phyloP scores from a whole-genome alignment of 2,329 filamentous ascomycete genomes.

The Fusarium sp. region DNA sequence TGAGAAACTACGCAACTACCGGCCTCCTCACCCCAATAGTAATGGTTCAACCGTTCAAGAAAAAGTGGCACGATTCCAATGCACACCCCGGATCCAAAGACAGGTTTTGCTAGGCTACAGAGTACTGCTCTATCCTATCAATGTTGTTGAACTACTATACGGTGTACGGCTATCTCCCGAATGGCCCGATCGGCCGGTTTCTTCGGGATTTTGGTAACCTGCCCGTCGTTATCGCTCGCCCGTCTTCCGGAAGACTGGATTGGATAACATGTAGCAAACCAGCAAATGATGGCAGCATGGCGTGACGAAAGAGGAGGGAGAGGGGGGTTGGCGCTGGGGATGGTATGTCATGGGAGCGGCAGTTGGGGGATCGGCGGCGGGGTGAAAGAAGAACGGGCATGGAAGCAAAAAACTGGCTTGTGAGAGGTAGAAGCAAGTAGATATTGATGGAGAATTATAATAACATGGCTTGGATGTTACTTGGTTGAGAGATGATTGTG shows the following conservation, averaged over 20 bases:
- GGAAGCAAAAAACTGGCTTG: background rate
- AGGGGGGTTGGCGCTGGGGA: conserved; percentile 15
- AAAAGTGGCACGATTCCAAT: background rate
- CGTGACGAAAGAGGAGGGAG: conserved; percentile 10
- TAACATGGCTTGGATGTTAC: background rate
- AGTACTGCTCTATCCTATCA: background rate
- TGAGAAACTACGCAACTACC: background rate
- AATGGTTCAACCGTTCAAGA: background rate
- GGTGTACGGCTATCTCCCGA: conserved; percentile 9
- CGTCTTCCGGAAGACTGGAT: background rate
- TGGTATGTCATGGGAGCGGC: conserved; percentile 22
- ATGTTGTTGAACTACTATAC: background rate
- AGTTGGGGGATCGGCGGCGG: conserved; percentile 29
- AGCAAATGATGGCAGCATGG: conserved; percentile 9
- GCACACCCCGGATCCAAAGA: background rate
- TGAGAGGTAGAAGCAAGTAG: background rate
- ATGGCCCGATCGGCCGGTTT: conserved; percentile 14
- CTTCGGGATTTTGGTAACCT: conserved; percentile 12
- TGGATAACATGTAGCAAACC: background rate
- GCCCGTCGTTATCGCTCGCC: background rate
- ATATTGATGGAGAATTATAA: background rate
- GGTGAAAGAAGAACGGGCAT: conserved; percentile 1
- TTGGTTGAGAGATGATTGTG: background rate
- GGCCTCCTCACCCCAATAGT: background rate
- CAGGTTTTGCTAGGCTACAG: background rate